Conservation (phyloP, 495 filamentous ascomycete species). For the Letharia lupina region DNA sequence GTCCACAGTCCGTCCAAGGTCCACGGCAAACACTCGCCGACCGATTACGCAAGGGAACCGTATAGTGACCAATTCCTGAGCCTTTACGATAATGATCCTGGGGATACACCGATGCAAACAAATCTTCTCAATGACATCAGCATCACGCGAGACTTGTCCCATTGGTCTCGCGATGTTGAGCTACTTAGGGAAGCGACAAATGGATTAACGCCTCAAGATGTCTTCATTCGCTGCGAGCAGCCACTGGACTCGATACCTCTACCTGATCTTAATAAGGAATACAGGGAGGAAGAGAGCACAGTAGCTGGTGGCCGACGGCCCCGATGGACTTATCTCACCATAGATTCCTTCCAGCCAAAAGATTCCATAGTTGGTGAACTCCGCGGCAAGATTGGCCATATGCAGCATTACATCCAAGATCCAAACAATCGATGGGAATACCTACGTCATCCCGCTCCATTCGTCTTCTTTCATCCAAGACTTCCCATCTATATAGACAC, state of each 20-base stretch:
- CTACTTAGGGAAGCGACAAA: slow-evolving; percentile 36
- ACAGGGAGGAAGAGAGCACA: slow-evolving; percentile 36
- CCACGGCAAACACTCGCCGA: slow-evolving; percentile 37
- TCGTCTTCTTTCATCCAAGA: slow-evolving; percentile 74
- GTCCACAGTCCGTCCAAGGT: slow-evolving; percentile 47
- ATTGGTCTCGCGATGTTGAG: slow-evolving; percentile 62
- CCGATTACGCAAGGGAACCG: slow-evolving; percentile 47
- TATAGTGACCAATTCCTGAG: slow-evolving; percentile 67
- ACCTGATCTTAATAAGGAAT: slow-evolving; percentile 41
- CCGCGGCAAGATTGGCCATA: slow-evolving; percentile 74
- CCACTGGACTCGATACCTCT: slow-evolving; percentile 47
- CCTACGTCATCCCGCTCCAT: slow-evolving; percentile 70
- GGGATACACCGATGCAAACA: slow-evolving; percentile 46
- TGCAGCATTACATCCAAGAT: slow-evolving; percentile 67
- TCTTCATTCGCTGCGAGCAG: slow-evolving; percentile 45
- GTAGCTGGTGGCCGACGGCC: slow-evolving; percentile 43
- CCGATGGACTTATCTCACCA: slow-evolving; percentile 63
- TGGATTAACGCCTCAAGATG: slow-evolving; percentile 37
- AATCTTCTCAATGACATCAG: slow-evolving; percentile 62
- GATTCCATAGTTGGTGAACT: slow-evolving; percentile 74
- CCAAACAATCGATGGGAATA: slow-evolving; percentile 65
- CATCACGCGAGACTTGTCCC: slow-evolving; percentile 57
- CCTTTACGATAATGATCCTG: slow-evolving; percentile 55
- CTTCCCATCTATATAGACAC: slow-evolving; percentile 89
- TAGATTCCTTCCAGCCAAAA: slow-evolving; percentile 51